Evolutionary conservation across 192 early-diverging fungal genomes (phyloP), one percentile per base, ranked within the genome.

Genomic region (Dissophora ornata): DNA sequence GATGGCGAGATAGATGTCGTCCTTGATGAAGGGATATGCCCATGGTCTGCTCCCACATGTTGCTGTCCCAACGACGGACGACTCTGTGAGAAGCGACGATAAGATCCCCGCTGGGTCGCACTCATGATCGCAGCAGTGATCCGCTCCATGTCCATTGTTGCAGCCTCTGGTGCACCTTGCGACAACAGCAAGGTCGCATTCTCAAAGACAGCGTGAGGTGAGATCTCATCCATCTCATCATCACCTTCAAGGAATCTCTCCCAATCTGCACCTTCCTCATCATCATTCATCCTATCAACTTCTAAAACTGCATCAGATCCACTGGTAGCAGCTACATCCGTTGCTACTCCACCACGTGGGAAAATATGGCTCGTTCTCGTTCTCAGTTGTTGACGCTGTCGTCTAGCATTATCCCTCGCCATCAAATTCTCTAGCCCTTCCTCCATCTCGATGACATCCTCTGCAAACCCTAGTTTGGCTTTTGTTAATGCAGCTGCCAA

Each of bases 391-490:
- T 33, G 36, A 2, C 44, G 41, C 26, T 56, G 47, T 48, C 44
- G 36, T 3, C 57, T 52, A 13, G 49, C 57, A 33, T 55, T 41
- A 4, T 30, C 48, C 29, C 71, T 47, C 0, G 49, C 62, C 19
- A 32, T 57, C 2, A 21, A n/a, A 48, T 55, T 44, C 32, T 75
- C 63, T 3, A 75, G 34, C 1, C 63, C 71, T 16, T 75, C 63
- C 48, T 75, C 71, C 71, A 75, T 67, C 50, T 66, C 63, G 18
- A 67, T 57, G 29, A 67, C 63, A 56, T 75, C 45, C 41, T 75
- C 63, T 1, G 63, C 71, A 61, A 48, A 75, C 1, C 26, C 10
- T 18, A 49, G 40, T n/a, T 40, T 44, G 2, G 7, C 33, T 32
- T 56, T 66, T 26, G 34, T 59, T 10, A 53, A 50, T 10, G n/a